Conservation (phyloP, 73 alveolate genomes). For the Tetrahymena thermophila region DNA sequence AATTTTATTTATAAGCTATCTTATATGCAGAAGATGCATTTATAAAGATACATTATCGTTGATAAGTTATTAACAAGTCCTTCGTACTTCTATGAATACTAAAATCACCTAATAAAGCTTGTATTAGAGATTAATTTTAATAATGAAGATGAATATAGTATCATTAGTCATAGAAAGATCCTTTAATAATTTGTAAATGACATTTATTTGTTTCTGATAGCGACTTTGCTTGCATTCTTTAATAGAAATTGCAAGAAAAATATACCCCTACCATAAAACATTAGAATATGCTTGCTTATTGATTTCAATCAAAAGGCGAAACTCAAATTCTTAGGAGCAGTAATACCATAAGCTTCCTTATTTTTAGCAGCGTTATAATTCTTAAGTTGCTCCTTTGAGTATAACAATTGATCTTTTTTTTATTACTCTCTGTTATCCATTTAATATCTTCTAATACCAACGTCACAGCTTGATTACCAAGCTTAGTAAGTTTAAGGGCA, state of each 20-base stretch:
- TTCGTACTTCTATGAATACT: neutral
- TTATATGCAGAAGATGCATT: neutral
- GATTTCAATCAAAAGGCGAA: neutral
- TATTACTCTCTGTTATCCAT: neutral
- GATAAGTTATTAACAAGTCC: neutral
- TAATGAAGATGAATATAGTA: neutral
- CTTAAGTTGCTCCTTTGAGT: neutral
- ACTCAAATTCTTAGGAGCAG: neutral
- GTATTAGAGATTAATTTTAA: neutral
- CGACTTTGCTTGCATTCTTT: neutral
- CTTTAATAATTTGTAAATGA: neutral
- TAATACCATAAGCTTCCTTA: neutral
- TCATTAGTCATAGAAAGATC: neutral
- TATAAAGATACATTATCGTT: neutral
- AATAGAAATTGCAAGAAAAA: neutral
- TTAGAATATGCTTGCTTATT: neutral
- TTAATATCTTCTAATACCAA: neutral
- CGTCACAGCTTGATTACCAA: neutral
- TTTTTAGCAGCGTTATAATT: neutral
- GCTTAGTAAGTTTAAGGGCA: neutral
- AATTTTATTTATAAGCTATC: neutral
- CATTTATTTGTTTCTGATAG: neutral
- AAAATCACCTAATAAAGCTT: neutral
- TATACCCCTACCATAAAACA: neutral
- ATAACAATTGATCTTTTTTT: neutral